These are phyloP conservation scores for Lichenothelia convexa DNA, from an alignment of 495 filamentous ascomycete species.

Conservation along the genomic window DNA sequence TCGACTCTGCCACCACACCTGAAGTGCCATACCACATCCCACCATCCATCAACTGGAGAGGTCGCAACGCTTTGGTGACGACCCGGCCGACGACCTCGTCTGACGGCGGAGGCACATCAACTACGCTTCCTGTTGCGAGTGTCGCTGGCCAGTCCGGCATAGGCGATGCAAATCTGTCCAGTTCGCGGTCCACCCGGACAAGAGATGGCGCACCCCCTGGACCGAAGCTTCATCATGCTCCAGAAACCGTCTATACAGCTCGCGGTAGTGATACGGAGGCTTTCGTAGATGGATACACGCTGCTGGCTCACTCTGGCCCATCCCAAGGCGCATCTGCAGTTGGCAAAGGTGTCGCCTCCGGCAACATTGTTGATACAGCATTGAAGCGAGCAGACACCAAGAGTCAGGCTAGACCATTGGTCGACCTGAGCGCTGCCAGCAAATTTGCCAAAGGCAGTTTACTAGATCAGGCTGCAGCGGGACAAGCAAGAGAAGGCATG, in stretches of 20 bases:
- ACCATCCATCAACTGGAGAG: constrained; percentile 33
- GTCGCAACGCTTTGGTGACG: constrained; percentile 9
- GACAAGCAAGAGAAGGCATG: no score
- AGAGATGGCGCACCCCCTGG: constrained; percentile 6
- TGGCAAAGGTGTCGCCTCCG: constrained; percentile 36
- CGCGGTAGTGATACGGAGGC: constrained; percentile 13
- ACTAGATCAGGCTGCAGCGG: no score
- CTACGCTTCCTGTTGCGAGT: no score
- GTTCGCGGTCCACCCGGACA: not conserved
- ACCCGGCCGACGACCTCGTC: no score
- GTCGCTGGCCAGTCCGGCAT: not conserved
- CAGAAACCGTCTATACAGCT: constrained; percentile 7
- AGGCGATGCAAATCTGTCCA: not conserved
- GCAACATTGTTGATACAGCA: no score
- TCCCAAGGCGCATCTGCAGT: constrained; percentile 17
- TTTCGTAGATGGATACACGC: constrained; percentile 15
- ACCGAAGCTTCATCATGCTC: not conserved
- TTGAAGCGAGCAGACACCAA: no score
- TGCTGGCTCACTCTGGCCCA: constrained; percentile 11
- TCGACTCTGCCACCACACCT: constrained; percentile 45
- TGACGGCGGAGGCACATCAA: no score
- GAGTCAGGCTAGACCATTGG: constrained; percentile 34
- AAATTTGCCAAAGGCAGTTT: constrained; percentile 39
- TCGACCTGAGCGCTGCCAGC: constrained; percentile 32
- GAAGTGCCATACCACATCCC: constrained; percentile 35